Base-by-base conservation (phyloP, 371 early-diverging fungal species). In the Apophysomyces elegans region DNA sequence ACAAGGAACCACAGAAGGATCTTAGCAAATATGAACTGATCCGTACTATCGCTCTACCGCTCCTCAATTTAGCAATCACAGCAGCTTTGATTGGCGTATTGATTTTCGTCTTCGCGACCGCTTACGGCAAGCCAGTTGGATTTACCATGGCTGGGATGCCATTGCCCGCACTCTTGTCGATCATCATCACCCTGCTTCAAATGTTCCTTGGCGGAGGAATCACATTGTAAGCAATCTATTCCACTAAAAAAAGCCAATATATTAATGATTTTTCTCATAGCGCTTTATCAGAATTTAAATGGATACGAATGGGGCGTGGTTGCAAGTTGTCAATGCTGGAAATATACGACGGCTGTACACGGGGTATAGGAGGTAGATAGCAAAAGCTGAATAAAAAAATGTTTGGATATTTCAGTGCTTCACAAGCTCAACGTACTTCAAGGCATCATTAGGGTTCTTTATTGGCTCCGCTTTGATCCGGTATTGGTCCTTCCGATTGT, bases 201-300 rank as follows among this genome's bases (percentile, higher is more conserved):
- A 64, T 77, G 36, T 68, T 68, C 38, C 61, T 72, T 56, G 64
- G 61, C 7, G 72, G 70, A 39, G 74, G 77, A 26, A 70, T 77
- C 37, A 63, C 70, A 9, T 74, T 57, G 74, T 77, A 64, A 62
- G 69, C 21, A 18, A 5, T 66, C 36, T 12, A n/a, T 46, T 7
- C 7, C 8, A 39, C 0, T 54, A 18, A 5, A 61, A 18, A 16
- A 21, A 16, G 18, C 13, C 8, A 47, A 32, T 18, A 41, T 5
- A 61, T 21, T 9, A 26, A 37, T 5, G 1, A 18, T 32, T 13
- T 9, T 44, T 58, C 43, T 13, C 2, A 14, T 37, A 76, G 76
- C 32, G 73, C 71, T 36, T 18, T 77, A 9, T 64, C 77, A 3
- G 74, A 71, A 37, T 71, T 73, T 36, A 77, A 77, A 50, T 77